Evolutionary conservation across 176 grass and related monocot species (phyloP).

Genomic region (Zea mays): DNA sequence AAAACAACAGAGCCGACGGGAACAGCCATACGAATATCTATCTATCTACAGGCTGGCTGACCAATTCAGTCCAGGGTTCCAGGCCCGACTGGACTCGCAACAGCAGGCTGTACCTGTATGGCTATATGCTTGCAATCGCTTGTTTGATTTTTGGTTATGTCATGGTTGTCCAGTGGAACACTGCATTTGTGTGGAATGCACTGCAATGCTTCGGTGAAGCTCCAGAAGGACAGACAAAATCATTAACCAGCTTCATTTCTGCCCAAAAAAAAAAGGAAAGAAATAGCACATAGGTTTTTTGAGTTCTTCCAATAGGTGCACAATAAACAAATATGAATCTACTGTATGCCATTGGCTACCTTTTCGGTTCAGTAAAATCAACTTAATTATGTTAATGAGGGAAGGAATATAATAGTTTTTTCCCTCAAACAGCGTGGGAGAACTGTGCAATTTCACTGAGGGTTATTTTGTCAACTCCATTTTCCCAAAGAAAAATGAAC

Average conservation of each 20-base stretch:
- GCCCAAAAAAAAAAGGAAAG: not conserved
- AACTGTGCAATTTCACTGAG: too few relatives aligned
- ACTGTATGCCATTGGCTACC: not conserved
- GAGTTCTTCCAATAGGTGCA: not conserved
- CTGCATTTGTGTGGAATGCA: not conserved
- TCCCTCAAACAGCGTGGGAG: too few relatives aligned
- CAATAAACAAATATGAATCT: not conserved
- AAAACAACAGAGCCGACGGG: conserved; percentile 18
- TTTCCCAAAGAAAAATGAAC: too few relatives aligned
- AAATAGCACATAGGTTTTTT: not conserved
- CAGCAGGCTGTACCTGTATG: not conserved
- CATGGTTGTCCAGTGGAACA: not conserved
- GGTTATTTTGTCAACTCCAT: too few relatives aligned
- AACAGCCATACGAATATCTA: conserved; percentile 22
- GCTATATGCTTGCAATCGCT: not conserved
- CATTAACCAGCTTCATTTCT: conserved; percentile 43
- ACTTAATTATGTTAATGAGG: not conserved
- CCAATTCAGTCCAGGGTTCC: conserved; percentile 13
- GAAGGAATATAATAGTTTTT: not conserved
- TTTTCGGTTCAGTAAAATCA: not conserved
- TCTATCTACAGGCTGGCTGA: conserved; percentile 26
- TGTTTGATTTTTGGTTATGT: not conserved
- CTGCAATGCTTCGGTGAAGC: not conserved
- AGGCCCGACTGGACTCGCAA: conserved; percentile 4
- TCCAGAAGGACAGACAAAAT: not conserved